These are phyloP conservation scores for Baorangia bicolor DNA, from an alignment of 768 basidiomycete genomes.

Conservation along the genomic window DNA sequence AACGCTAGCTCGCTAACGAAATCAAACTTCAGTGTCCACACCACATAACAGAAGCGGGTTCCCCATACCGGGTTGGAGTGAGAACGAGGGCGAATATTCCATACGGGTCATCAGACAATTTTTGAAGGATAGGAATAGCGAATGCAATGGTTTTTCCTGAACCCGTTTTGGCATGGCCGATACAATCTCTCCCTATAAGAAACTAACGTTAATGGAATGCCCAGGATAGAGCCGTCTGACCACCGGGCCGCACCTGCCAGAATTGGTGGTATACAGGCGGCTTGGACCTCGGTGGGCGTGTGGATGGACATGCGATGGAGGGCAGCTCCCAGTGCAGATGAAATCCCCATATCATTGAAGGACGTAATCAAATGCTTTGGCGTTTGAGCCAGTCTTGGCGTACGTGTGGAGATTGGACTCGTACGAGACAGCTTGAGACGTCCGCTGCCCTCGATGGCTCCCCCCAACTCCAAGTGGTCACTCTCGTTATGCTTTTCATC, in stretches of 20 bases:
- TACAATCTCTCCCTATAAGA: slow-evolving; percentile 84
- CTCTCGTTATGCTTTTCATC: background rate
- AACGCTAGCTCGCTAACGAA: slow-evolving; percentile 85
- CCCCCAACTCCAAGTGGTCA: background rate
- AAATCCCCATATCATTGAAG: slow-evolving; percentile 62
- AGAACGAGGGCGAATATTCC: slow-evolving; percentile 92
- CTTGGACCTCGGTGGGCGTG: slow-evolving; percentile 83
- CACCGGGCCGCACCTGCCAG: slow-evolving; percentile 56
- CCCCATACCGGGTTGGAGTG: slow-evolving; percentile 85
- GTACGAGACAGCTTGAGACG: slow-evolving; percentile 24
- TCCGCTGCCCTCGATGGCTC: slow-evolving; percentile 13
- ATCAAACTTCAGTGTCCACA: background rate
- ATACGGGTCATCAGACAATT: slow-evolving; percentile 84
- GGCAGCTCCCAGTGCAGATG: slow-evolving; percentile 56
- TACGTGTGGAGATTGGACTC: slow-evolving; percentile 11
- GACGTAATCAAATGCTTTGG: slow-evolving; percentile 26
- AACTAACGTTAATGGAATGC: background rate
- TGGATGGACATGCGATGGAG: slow-evolving; percentile 83
- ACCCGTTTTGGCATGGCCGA: slow-evolving; percentile 97
- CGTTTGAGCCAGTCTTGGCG: slow-evolving; percentile 5
- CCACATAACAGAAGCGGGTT: background rate
- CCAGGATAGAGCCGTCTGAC: background rate
- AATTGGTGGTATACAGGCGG: slow-evolving; percentile 86
- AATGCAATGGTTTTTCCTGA: slow-evolving; percentile 98
- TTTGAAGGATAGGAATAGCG: slow-evolving; percentile 91